Conservation (phyloP, 306 rosid genomes). For the Vigna angularis region DNA sequence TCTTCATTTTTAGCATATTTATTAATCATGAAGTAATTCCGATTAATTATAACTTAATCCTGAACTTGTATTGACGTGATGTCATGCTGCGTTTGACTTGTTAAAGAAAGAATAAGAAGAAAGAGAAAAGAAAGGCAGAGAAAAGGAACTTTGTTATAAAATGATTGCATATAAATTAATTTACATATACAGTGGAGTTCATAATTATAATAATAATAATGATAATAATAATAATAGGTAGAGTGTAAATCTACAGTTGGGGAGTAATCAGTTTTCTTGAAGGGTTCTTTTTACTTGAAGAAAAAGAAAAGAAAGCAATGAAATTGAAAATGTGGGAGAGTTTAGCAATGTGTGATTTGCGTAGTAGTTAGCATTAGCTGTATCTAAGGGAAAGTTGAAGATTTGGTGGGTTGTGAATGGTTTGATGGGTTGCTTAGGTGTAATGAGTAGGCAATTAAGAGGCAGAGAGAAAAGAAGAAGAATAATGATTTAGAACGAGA, state of each 20-base stretch:
- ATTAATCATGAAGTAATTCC: neutral
- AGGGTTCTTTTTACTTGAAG: conserved; percentile 39
- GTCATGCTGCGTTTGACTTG: conserved; percentile 31
- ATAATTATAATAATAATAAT: conserved; percentile 4
- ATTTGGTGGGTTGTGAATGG: conserved; percentile 45
- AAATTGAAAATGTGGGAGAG: neutral
- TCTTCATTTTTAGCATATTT: neutral
- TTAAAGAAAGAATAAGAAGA: neutral
- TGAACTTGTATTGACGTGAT: conserved; percentile 39
- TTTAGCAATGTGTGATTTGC: conserved; percentile 11
- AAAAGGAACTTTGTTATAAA: neutral
- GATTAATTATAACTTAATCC: neutral
- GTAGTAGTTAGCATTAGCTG: conserved; percentile 38
- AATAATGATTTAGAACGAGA: neutral
- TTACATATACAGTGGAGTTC: neutral
- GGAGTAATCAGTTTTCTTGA: conserved; percentile 38
- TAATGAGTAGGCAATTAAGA: conserved; percentile 59
- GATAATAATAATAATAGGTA: conserved; percentile 30
- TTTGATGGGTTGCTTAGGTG: conserved; percentile 61
- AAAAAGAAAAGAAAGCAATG: conserved; percentile 26
- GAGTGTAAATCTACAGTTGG: conserved; percentile 40
- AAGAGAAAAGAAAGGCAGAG: neutral
- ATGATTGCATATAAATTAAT: neutral
- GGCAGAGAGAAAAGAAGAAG: conserved; percentile 52
- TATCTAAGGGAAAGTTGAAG: conserved; percentile 37